A percentile compares a stretch with the other conserved stretches of the same genome.
Evolutionary conservation across 2,329 filamentous ascomycete genomes (phyloP).

Genomic region (Fusarium sp.): DNA sequence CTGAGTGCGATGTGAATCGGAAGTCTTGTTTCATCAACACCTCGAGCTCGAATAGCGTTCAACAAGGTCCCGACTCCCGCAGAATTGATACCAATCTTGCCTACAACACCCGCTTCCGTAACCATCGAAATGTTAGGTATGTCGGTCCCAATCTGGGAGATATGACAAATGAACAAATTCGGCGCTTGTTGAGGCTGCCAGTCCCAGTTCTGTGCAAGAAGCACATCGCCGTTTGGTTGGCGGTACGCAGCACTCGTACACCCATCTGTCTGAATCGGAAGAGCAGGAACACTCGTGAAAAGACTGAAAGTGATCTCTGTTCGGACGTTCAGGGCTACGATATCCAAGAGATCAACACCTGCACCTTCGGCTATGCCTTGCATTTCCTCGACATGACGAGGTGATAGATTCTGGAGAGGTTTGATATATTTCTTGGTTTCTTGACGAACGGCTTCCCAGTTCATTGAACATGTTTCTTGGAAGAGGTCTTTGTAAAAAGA

Average conservation of each 20-base stretch:
- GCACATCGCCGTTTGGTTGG: conserved; percentile 45
- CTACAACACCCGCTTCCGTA: conserved; percentile 70
- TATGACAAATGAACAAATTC: conserved; percentile 62
- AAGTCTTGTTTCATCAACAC: conserved; percentile 61
- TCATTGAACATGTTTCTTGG: conserved; percentile 29
- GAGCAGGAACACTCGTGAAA: conserved; percentile 49
- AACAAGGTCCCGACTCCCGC: conserved; percentile 68
- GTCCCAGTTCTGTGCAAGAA: conserved; percentile 70
- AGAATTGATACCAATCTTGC: conserved; percentile 74
- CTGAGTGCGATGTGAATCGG: conserved; percentile 73
- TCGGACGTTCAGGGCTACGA: conserved; percentile 66
- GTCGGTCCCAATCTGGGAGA: conserved; percentile 52
- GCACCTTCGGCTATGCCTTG: conserved; percentile 66
- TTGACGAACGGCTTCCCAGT: conserved; percentile 26
- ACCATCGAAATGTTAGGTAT: conserved; percentile 65
- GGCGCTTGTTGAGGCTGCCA: conserved; percentile 64
- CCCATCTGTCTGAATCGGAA: conserved; percentile 57
- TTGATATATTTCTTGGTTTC: conserved; percentile 32
- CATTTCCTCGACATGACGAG: conserved; percentile 53
- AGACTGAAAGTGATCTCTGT: conserved; percentile 59
- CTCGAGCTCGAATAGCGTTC: conserved; percentile 70
- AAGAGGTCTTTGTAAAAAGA: conserved; percentile 34
- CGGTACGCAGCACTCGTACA: conserved; percentile 66
- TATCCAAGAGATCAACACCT: conserved; percentile 58
- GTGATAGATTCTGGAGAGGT: conserved; percentile 14